A percentile compares a stretch with the other conserved stretches of the same genome.
Conservation (phyloP, 108 stramenopile species). For the Parmales sp. region DNA sequence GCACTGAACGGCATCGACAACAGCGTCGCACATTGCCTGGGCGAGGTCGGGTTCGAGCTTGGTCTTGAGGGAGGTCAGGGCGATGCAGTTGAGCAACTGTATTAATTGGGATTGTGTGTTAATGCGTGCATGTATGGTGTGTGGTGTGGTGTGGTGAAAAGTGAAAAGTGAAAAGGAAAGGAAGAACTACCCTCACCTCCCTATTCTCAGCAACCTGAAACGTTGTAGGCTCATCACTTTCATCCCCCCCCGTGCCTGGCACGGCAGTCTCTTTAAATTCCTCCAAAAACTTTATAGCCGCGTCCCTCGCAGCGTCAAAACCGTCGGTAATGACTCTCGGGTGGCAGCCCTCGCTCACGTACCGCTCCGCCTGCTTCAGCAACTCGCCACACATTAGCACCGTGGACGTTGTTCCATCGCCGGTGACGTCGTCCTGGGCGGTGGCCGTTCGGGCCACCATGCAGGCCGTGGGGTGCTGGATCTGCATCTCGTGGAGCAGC, state of each 20-base stretch:
- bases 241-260: not conserved
- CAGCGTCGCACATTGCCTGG: conserved; percentile 60
- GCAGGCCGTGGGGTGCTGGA: conserved; percentile 97
- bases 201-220: no score
- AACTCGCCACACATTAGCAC: conserved; percentile 94
- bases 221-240: not conserved
- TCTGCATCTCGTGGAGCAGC: conserved; percentile 98
- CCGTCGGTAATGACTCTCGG: conserved; percentile 94
- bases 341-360: conserved; percentile 87
- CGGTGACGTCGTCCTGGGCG: conserved; percentile 85
- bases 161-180: no score
- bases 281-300: conserved; percentile 68
- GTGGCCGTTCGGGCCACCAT: conserved; percentile 97
- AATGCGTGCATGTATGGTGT: no score
- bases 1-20: conserved; percentile 86
- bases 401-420: conserved; percentile 94
- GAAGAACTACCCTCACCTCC: no score
- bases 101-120: no score
- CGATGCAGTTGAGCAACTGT: conserved; percentile 72
- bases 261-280: conserved; percentile 44
- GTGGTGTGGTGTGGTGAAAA: no score
- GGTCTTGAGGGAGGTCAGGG: conserved; percentile 81
- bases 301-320: conserved; percentile 85
- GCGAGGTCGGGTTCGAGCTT: conserved; percentile 85
- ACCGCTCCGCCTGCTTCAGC: conserved; percentile 87